These are phyloP conservation scores for Erucastrum elatum DNA, from an alignment of 345 rosid genomes.

Conservation along the genomic window DNA sequence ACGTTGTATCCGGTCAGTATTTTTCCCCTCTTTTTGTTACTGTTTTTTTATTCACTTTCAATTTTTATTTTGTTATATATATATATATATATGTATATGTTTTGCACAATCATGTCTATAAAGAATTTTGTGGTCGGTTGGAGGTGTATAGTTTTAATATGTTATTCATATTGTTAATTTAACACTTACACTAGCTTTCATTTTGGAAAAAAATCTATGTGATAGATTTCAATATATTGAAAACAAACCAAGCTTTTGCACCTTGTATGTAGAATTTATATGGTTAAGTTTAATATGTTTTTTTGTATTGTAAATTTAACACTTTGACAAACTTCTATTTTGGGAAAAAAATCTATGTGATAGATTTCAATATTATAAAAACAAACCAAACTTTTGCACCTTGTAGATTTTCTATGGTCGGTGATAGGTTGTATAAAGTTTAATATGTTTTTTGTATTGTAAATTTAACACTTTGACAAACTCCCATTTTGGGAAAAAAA, in stretches of 20 bases:
- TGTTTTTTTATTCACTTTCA: background rate
- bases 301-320: background rate
- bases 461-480: background rate
- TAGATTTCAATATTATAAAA: background rate
- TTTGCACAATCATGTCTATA: background rate
- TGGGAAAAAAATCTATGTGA: no score
- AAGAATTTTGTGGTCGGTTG: background rate
- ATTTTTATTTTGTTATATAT: no score
- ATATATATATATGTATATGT: no score
- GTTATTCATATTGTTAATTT: background rate
- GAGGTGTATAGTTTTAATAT: background rate
- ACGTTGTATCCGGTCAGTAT: background rate
- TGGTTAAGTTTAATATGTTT: background rate
- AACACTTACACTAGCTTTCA: background rate
- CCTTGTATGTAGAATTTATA: background rate
- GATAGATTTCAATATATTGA: background rate
- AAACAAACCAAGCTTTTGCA: background rate
- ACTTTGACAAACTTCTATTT: no score
- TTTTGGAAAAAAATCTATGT: background rate
- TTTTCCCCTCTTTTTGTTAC: background rate
- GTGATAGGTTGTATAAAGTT: no score
- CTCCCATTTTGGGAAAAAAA: background rate
- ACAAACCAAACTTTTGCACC: background rate
- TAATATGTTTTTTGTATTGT: background rate
- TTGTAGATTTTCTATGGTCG: background rate